Base-by-base conservation (phyloP, 2,329 filamentous ascomycete species). In the Gaeumannomyces tritici region DNA sequence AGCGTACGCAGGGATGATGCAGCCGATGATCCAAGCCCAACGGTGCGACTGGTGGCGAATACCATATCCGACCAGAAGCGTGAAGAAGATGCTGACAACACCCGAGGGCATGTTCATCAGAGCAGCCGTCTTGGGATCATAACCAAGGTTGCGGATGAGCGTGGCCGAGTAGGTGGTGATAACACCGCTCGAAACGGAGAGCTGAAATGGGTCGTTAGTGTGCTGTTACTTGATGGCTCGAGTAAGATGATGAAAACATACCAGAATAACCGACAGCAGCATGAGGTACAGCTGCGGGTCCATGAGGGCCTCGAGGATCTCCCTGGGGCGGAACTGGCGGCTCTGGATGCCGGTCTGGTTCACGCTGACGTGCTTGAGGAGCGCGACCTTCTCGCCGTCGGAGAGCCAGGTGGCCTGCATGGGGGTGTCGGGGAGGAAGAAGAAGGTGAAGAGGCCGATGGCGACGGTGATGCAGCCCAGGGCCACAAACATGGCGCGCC, bases 1-100 rank as follows among this genome's bases (percentile, higher is more conserved):
- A 58, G n/a, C 56, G 3, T 58, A 58, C 56, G 56, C 76, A 62
- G 79, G 78, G 42, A 81, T 70, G 55, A 79, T 78, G 65, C 77
- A 79, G 29, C 66, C 69, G 62, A 78, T 71, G 57, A 79, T 75
- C 77, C 77, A 80, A 3, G 76, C 75, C 78, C 77, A 80, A 47
- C 78, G 74, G 61, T 80, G 70, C 15, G 76, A 79, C 60, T 73
- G 70, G 56, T 71, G 73, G n/a, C 79, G 76, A 58, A 80, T 76
- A 9, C 75, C 77, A 60, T 73, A 77, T 4, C 80, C 77, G 55
- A 82, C 78, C 27, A 80, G 66, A 0, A 83, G 69, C 0, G 79
- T 80, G 64, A 80, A 79, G 66, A 79, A 75, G 63, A 84, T 83
- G 71, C 76, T 81, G 61, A 66, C 63, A 21, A 65, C 61, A 31